These are phyloP conservation scores for Ophiocordyceps unilateralis DNA, from an alignment of 2,329 filamentous ascomycete genomes.

Conservation along the genomic window DNA sequence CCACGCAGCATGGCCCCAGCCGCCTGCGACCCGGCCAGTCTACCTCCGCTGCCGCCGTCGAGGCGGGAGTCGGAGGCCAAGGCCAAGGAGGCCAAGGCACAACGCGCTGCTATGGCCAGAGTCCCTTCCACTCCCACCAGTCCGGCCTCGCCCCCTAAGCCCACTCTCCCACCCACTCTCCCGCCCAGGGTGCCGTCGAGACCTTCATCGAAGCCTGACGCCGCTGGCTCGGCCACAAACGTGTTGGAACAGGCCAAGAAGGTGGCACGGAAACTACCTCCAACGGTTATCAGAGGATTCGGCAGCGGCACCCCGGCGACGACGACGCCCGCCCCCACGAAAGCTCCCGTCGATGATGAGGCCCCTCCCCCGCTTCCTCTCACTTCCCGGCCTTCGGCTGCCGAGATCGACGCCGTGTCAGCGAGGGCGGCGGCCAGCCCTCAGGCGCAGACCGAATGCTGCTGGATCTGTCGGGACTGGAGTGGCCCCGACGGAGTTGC, in stretches of 20 bases:
- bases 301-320: conserved; percentile 2
- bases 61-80: conserved; percentile 34
- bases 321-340: not conserved
- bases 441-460: conserved; percentile 25
- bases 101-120: conserved; percentile 1
- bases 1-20: conserved; percentile 35
- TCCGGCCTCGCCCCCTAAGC: conserved; percentile 10
- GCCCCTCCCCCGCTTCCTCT: conserved; percentile 34
- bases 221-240: conserved; percentile 1
- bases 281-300: conserved; percentile 7
- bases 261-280: conserved; percentile 3
- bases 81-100: conserved; percentile 11
- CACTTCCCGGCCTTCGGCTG: conserved; percentile 30
- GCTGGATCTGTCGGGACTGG: conserved; percentile 77
- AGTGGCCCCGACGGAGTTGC: conserved; percentile 65
- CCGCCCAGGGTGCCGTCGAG: conserved; percentile 35
- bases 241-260: conserved; percentile 1
- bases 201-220: conserved; percentile 16
- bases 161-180: conserved; percentile 16
- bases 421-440: conserved; percentile 13
- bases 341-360: conserved; percentile 3
- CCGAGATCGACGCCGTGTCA: conserved; percentile 30
- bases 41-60: conserved; percentile 40
- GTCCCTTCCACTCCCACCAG: conserved; percentile 10
- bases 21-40: conserved; percentile 33